A percentile compares a stretch with the other conserved stretches of the same genome.
Evolutionary conservation across 164 flowering plant genomes (phyloP).

Genomic region (Umbellularia californica): DNA sequence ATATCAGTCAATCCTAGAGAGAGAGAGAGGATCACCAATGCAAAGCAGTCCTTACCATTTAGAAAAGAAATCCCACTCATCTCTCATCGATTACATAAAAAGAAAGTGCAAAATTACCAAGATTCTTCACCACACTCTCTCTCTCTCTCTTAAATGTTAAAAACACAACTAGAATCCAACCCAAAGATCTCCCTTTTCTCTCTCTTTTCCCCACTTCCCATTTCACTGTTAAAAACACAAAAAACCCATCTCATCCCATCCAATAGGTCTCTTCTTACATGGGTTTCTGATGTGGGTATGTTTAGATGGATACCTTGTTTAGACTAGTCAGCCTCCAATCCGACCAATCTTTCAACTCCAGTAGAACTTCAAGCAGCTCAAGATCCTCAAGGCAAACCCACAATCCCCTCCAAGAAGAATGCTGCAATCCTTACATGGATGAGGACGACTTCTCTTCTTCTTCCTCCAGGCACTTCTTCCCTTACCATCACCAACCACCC

Average conservation of each 20-base stretch:
- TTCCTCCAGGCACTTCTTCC: constrained; percentile 37
- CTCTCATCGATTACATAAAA: constrained; percentile 50
- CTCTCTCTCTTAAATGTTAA: constrained; percentile 9
- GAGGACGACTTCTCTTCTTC: constrained; percentile 88
- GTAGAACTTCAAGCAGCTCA: constrained; percentile 61
- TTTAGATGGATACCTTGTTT: constrained; percentile 90
- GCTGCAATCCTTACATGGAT: constrained; percentile 99
- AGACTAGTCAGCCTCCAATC: constrained; percentile 68
- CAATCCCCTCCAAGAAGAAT: constrained; percentile 56
- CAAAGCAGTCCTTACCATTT: constrained; percentile 4
- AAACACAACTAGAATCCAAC: constrained; percentile 37
- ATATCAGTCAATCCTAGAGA: neutral
- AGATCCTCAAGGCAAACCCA: constrained; percentile 57
- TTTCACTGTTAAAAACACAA: constrained; percentile 23
- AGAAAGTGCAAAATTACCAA: constrained; percentile 17
- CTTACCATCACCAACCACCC: constrained; percentile 15
- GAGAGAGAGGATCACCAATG: neutral
- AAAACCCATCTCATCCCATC: constrained; percentile 15
- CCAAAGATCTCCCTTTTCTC: constrained; percentile 32
- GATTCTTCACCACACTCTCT: constrained; percentile 11
- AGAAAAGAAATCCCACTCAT: constrained; percentile 24
- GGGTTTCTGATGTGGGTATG: constrained; percentile 32
- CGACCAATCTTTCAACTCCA: constrained; percentile 66
- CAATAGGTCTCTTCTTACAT: constrained; percentile 6
- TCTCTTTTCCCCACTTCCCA: constrained; percentile 17